These are phyloP conservation scores for Mycena filopes DNA, from an alignment of 768 basidiomycete species.

Conservation along the genomic window DNA sequence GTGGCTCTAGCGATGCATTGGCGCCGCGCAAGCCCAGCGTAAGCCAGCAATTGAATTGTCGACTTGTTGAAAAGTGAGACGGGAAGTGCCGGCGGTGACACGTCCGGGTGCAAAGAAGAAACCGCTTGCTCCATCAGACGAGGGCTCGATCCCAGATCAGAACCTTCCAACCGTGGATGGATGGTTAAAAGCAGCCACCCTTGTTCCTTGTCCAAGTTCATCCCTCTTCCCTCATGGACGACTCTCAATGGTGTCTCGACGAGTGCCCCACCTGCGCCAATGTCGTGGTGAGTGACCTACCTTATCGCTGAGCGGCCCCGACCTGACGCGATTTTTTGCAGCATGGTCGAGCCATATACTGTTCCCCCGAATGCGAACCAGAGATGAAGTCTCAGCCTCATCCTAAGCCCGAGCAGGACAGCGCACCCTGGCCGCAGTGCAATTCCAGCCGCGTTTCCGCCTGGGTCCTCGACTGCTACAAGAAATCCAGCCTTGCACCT, in stretches of 20 bases:
- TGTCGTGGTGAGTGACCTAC: conserved; percentile 21
- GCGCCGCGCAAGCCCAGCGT: no score
- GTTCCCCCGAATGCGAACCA: conserved; percentile 28
- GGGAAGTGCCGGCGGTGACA: conserved; percentile 3
- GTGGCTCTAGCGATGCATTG: neutral
- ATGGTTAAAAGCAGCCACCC: conserved; percentile 13
- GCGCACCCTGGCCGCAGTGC: conserved; percentile 4
- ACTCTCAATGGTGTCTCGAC: conserved; percentile 30
- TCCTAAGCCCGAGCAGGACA: neutral
- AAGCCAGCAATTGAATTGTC: neutral
- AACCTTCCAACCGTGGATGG: neutral
- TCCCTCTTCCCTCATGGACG: conserved; percentile 21
- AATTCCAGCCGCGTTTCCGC: conserved; percentile 16
- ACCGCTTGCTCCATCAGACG: conserved; percentile 20
- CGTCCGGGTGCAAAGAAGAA: conserved; percentile 10
- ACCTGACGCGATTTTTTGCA: conserved; percentile 16
- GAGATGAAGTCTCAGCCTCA: neutral
- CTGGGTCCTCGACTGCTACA: conserved; percentile 31
- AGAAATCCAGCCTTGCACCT: conserved; percentile 10
- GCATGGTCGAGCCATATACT: conserved; percentile 26
- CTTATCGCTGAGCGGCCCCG: neutral
- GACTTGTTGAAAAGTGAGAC: neutral
- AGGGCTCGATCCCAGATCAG: conserved; percentile 26
- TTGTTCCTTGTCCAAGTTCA: conserved; percentile 2
- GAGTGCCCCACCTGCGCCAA: conserved; percentile 31